Percentiles rank a stretch among this genome's conserved stretches.
Evolutionary conservation across 441 rosid genomes (phyloP).

Genomic region (Flueggea neowawraea): DNA sequence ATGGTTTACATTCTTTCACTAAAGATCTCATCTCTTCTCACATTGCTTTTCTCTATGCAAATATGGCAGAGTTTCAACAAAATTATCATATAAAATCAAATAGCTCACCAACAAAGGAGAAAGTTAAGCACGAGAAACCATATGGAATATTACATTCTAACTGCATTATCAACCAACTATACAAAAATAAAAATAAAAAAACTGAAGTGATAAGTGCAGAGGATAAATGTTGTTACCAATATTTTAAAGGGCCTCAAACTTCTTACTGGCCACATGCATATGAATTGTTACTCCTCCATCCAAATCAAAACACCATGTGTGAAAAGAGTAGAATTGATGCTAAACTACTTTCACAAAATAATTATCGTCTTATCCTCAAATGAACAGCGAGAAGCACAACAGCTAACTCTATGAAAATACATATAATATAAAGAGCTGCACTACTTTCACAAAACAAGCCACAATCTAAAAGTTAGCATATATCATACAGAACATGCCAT

Average conservation of each 20-base stretch:
- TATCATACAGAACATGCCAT: too few species aligned
- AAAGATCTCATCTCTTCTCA: conserved; percentile 10
- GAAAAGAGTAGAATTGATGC: conserved; percentile 6
- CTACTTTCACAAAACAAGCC: too few species aligned
- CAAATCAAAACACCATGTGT: conserved; percentile 13
- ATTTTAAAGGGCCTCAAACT: conserved; percentile 4
- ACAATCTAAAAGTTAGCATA: too few species aligned
- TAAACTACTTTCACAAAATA: neutral
- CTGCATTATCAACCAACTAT: too few species aligned
- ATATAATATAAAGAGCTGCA: too few species aligned
- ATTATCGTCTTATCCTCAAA: too few species aligned
- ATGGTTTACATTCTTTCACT: too few species aligned
- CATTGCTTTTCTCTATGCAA: conserved; percentile 2
- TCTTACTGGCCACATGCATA: neutral
- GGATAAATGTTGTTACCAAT: conserved; percentile 12
- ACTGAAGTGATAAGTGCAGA: neutral
- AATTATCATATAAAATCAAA: conserved; percentile 4
- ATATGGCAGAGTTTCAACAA: conserved; percentile 15
- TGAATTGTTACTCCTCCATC: conserved; percentile 10
- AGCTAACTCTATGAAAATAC: too few species aligned
- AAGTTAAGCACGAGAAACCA: too few species aligned
- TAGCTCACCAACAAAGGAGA: too few species aligned
- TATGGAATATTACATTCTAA: neutral
- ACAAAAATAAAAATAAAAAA: too few species aligned
- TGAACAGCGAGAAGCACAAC: too few species aligned